phyloP scores from a whole-genome alignment of 257 asterid species.

The Solanum chiquidenum region DNA sequence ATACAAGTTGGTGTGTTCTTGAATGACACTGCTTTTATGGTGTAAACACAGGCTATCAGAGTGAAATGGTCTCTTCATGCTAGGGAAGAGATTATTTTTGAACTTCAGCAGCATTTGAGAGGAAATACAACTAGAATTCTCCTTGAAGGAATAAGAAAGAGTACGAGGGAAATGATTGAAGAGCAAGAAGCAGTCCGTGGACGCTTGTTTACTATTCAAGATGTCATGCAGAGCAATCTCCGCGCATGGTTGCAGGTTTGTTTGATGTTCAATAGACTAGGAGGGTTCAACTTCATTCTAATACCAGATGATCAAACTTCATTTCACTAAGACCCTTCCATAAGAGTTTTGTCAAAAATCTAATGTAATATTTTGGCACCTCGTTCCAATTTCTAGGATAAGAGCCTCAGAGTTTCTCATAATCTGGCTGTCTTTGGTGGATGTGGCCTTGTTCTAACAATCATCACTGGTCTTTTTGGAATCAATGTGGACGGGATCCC shows the following conservation, averaged over 20 bases:
- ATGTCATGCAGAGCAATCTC: slow-evolving; percentile 91
- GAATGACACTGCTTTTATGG: background rate
- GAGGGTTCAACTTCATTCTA: background rate
- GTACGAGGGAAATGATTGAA: slow-evolving; percentile 89
- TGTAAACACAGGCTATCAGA: slow-evolving; percentile 58
- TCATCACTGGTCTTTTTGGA: slow-evolving; percentile 78
- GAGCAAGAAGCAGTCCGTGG: slow-evolving; percentile 99
- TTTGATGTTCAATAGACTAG: background rate
- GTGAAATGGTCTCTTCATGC: slow-evolving; percentile 98
- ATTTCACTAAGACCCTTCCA: background rate
- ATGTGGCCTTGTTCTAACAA: slow-evolving; percentile 80
- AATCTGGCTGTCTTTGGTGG: slow-evolving; percentile 92
- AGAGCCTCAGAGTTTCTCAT: slow-evolving; percentile 81
- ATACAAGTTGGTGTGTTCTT: background rate
- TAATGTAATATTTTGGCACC: background rate
- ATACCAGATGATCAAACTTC: background rate
- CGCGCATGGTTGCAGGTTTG: slow-evolving; percentile 97
- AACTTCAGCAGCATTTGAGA: slow-evolving; percentile 83
- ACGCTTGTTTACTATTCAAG: slow-evolving; percentile 91
- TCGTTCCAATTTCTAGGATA: slow-evolving; percentile 43
- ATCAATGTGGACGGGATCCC: slow-evolving; percentile 97
- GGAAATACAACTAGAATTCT: slow-evolving; percentile 48
- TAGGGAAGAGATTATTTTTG: slow-evolving; percentile 92
- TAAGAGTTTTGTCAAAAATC: background rate
- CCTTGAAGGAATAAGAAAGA: slow-evolving; percentile 71